Evolutionary conservation across 805 yeast genomes (phyloP).

Genomic region (Saccharomyces kudriavzevii): DNA sequence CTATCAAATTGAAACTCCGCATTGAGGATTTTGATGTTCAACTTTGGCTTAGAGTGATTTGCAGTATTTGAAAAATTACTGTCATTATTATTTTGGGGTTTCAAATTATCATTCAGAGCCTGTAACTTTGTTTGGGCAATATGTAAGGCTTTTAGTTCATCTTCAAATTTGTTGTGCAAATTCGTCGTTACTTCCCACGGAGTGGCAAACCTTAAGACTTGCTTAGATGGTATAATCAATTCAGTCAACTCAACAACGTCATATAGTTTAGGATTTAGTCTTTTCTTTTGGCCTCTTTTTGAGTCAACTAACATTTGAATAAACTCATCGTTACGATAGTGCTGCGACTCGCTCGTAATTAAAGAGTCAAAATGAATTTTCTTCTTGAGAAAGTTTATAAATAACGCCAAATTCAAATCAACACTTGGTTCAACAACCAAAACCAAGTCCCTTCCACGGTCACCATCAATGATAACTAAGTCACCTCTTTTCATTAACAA

Average conservation of each 20-base stretch:
- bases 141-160: constrained; percentile 63
- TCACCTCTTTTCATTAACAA: constrained; percentile 51
- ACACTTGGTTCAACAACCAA: constrained; percentile 61
- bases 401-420: constrained; percentile 54
- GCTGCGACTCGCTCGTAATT: constrained; percentile 27
- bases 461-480: constrained; percentile 74
- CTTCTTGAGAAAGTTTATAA: constrained; percentile 67
- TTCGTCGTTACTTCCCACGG: constrained; percentile 55
- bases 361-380: constrained; percentile 46
- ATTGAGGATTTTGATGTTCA: constrained; percentile 54
- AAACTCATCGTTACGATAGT: constrained; percentile 22
- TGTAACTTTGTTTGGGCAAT: constrained; percentile 51
- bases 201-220: constrained; percentile 67
- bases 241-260: constrained; percentile 39
- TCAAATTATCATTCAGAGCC: constrained; percentile 19
- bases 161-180: constrained; percentile 54
- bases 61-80: constrained; percentile 17
- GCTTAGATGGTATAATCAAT: constrained; percentile 67
- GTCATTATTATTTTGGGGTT: constrained; percentile 15
- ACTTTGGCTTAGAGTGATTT: constrained; percentile 17
- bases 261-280: constrained; percentile 27
- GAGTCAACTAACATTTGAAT: constrained; percentile 23
- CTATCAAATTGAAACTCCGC: constrained; percentile 80
- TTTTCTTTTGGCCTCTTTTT: constrained; percentile 18
- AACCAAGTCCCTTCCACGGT: constrained; percentile 73